Evolutionary conservation across 352 stramenopile genomes (phyloP).

Genomic region (Phytophthora nicotianae): DNA sequence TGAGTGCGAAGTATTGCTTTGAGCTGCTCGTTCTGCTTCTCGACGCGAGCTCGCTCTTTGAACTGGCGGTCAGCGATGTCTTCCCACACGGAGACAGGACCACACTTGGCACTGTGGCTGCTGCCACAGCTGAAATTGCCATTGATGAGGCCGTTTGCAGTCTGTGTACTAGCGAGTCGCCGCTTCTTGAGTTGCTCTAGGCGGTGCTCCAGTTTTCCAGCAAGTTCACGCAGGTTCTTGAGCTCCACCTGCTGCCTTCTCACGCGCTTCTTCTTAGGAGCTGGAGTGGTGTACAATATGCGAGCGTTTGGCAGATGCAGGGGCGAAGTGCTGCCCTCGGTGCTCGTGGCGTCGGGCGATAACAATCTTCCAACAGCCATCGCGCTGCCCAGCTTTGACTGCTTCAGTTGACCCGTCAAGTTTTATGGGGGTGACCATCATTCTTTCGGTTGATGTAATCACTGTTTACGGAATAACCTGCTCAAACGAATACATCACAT

Average conservation of each 20-base stretch:
- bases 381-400: not conserved
- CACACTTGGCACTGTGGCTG: not conserved
- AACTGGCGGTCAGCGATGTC: slow-evolving; percentile 35
- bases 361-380: slow-evolving; percentile 3
- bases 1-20: slow-evolving; percentile 28
- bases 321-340: slow-evolving; percentile 19
- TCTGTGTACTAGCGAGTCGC: not conserved
- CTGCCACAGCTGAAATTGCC: not conserved
- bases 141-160: not conserved
- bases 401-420: not conserved
- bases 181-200: slow-evolving; percentile 37
- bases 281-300: not conserved
- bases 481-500: slow-evolving; percentile 2
- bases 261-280: slow-evolving; percentile 39
- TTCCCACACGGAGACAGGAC: slow-evolving; percentile 24
- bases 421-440: not conserved
- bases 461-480: not conserved
- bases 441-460: not conserved
- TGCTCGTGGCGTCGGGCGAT: slow-evolving; percentile 11
- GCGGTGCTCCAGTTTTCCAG: slow-evolving; percentile 33
- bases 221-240: slow-evolving; percentile 38
- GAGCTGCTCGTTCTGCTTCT: slow-evolving; percentile 42
- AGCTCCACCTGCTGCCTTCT: slow-evolving; percentile 43
- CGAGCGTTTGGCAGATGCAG: not conserved
- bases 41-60: slow-evolving; percentile 27